Base-by-base conservation (phyloP, 768 basidiomycete species). In the Stropharia rugosoannulata region DNA sequence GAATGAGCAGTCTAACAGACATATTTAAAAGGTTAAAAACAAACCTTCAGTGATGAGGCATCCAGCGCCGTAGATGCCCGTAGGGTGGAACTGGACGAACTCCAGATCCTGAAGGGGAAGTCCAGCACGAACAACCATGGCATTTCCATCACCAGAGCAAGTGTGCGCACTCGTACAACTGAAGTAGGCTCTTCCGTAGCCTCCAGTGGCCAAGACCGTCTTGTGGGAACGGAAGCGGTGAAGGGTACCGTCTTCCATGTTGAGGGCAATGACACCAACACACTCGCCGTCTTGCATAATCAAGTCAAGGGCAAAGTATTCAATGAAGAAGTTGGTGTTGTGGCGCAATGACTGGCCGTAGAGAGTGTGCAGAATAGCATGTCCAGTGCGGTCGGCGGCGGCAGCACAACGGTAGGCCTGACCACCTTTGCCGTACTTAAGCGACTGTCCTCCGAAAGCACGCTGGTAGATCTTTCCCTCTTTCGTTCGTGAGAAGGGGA, bases 81-180 rank as follows among this genome's bases (percentile, higher is more conserved):
- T 98, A 2, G 97, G 97, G 73, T 98, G 97, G 92, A 99, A 99
- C 71, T 99, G 97, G n/a, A 98, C 95, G 70, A 99, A 99, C 74
- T 99, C 97, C 58, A 90, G 73, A 75, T 99, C 97, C 76, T 98
- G 97, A 42, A 98, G 80, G 51, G 97, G 97, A 51, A 99, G 80
- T 32, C 97, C 97, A 25, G 97, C 97, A 66, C 97, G 86, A 48
- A 87, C 87, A 61, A 98, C 94, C 97, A 99, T 99, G 32, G 93
- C 97, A 66, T 98, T 98, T 57, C 97, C 97, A 62, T 99, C 97
- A 68, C 97, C 97, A 51, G 96, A 91, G 76, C 97, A 99, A 15
- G 97, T 99, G 73, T 99, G 97, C 43, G 97, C 97, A 68, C 92
- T 94, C 37, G 97, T 98, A 78, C 97, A 97, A 68, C 90, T 93